Evolutionary conservation across 164 flowering plant species (phyloP).

Genomic region (Dillenia suffruticosa): DNA sequence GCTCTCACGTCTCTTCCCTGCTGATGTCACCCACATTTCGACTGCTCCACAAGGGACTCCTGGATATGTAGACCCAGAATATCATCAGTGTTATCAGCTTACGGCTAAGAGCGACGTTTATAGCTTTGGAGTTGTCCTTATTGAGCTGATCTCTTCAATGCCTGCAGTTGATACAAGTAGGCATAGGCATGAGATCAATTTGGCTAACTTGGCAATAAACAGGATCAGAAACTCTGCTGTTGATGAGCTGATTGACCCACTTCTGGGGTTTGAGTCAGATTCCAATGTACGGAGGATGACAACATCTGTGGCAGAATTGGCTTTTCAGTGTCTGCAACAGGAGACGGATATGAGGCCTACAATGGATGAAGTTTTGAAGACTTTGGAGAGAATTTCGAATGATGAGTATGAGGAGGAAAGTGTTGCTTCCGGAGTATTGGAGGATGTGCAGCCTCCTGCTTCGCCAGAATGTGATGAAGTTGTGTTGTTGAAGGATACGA

Average conservation of each 20-base stretch:
- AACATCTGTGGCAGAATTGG: conserved; percentile 43
- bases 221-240: conserved; percentile 35
- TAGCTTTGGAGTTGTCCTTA: conserved; percentile 60
- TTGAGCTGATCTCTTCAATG: conserved; percentile 56
- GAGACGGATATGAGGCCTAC: conserved; percentile 51
- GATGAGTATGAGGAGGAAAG: neutral
- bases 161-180: conserved; percentile 52
- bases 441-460: too few relatives aligned
- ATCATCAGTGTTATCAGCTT: conserved; percentile 51
- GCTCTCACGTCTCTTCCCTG: conserved; percentile 60
- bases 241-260: conserved; percentile 41
- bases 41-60: conserved; percentile 88
- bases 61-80: conserved; percentile 71
- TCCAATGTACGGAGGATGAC: conserved; percentile 21
- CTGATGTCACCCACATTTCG: conserved; percentile 62
- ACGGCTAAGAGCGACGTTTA: conserved; percentile 63
- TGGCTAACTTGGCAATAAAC: conserved; percentile 41
- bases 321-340: conserved; percentile 47
- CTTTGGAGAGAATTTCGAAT: conserved; percentile 18
- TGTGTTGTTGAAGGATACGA: conserved; percentile 20
- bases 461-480: conserved; percentile 9
- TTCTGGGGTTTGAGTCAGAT: conserved; percentile 38
- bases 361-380: conserved; percentile 42
- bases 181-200: conserved; percentile 41
- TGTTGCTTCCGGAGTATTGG: too few relatives aligned